A percentile compares a stretch with the other conserved stretches of the same genome.
phyloP scores from a whole-genome alignment of 1,139 yeast species.

The Protomyces macrosporus region DNA sequence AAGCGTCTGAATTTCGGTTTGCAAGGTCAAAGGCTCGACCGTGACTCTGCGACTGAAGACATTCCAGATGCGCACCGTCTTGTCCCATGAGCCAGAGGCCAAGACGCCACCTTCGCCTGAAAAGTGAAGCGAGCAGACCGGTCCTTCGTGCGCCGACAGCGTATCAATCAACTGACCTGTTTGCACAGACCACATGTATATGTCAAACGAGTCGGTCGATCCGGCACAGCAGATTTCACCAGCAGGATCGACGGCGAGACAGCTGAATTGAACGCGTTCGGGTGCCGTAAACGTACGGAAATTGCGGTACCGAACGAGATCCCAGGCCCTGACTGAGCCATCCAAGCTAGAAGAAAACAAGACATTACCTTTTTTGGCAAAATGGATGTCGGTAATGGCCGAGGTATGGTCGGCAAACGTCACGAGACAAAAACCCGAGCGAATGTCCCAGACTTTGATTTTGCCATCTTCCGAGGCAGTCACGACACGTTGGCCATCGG shows the following conservation, averaged over 20 bases:
- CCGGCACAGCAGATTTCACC: slow-evolving; percentile 98
- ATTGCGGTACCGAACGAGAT: slow-evolving; percentile 82
- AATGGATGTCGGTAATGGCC: slow-evolving; percentile 80
- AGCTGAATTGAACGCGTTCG: slow-evolving; percentile 76
- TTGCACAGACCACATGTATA: slow-evolving; percentile 96
- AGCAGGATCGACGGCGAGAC: slow-evolving; percentile 92
- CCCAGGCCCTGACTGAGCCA: slow-evolving; percentile 98
- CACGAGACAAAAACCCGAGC: slow-evolving; percentile 84
- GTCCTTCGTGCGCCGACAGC: slow-evolving; percentile 91
- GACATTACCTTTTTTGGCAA: slow-evolving; percentile 84
- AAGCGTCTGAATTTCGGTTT: slow-evolving; percentile 77
- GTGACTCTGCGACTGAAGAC: slow-evolving; percentile 71
- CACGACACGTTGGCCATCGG: slow-evolving; percentile 87
- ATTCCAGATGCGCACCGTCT: slow-evolving; percentile 87
- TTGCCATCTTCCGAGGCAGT: slow-evolving; percentile 97
- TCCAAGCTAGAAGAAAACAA: slow-evolving; percentile 85
- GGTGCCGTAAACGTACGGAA: slow-evolving; percentile 92
- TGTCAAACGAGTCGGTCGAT: slow-evolving; percentile 80
- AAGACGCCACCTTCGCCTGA: slow-evolving; percentile 72
- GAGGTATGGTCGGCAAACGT: slow-evolving; percentile 90
- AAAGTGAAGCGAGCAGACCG: slow-evolving; percentile 81
- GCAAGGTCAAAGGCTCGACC: slow-evolving; percentile 84
- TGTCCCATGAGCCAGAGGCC: slow-evolving; percentile 96
- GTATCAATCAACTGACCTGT: slow-evolving; percentile 86
- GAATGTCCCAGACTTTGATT: slow-evolving; percentile 91